A percentile compares a stretch with the other conserved stretches of the same genome.
These are phyloP conservation scores for Pulveroboletus ravenelii DNA, from an alignment of 768 basidiomycete species.

Conservation along the genomic window DNA sequence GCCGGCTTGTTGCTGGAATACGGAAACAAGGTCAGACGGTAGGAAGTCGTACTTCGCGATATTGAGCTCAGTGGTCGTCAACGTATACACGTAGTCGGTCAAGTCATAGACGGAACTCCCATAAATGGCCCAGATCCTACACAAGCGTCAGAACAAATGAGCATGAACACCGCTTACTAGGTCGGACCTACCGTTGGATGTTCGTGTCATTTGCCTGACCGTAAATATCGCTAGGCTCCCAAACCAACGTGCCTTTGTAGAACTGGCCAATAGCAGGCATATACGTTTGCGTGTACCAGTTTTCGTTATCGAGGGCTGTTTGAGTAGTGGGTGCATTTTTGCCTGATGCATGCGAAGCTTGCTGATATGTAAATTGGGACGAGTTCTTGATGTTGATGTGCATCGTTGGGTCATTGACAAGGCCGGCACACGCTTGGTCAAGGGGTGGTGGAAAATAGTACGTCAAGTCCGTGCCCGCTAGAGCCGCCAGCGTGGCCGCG, in stretches of 20 bases:
- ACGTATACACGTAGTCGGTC: conserved; percentile 63
- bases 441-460: conserved; percentile 62
- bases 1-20: conserved; percentile 58
- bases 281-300: conserved; percentile 59
- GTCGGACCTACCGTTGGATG: conserved; percentile 26
- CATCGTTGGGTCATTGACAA: conserved; percentile 46
- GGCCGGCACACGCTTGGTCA: conserved; percentile 50
- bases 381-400: conserved; percentile 44
- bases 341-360: conserved; percentile 59
- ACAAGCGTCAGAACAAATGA: conserved; percentile 3
- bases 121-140: conserved; percentile 57
- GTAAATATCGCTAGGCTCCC: conserved; percentile 35
- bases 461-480: conserved; percentile 61
- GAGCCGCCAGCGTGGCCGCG: conserved; percentile 40
- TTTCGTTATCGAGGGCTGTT: conserved; percentile 32
- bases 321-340: conserved; percentile 32
- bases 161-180: conserved; percentile 7
- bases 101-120: conserved; percentile 56
- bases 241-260: conserved; percentile 60
- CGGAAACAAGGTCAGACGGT: conserved; percentile 40
- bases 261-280: conserved; percentile 51
- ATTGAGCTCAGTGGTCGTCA: conserved; percentile 39
- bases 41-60: conserved; percentile 49
- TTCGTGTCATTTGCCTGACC: conserved; percentile 35
- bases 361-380: conserved; percentile 33